phyloP scores from a whole-genome alignment of 352 stramenopile genomes.

The Thalassiosira mediterranea region DNA sequence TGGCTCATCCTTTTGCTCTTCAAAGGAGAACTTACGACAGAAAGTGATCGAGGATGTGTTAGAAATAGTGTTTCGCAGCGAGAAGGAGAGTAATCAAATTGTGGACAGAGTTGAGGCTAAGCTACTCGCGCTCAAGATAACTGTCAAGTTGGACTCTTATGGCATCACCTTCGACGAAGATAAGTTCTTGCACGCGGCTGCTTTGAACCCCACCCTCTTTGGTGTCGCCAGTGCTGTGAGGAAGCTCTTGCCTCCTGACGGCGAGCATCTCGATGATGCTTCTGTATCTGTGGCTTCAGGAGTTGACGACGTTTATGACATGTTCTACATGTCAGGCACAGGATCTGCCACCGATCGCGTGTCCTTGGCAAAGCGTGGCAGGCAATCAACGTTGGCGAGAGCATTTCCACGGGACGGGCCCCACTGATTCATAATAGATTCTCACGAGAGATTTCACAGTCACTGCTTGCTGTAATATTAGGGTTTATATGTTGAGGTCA shows the following conservation, averaged over 20 bases:
- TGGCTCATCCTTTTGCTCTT: not conserved
- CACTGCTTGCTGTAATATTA: too few relatives aligned
- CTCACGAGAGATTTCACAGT: too few relatives aligned
- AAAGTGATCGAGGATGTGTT: conserved; percentile 51
- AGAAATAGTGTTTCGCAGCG: conserved; percentile 24
- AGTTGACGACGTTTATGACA: conserved; percentile 50
- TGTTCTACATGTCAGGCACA: conserved; percentile 48
- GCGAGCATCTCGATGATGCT: conserved; percentile 10
- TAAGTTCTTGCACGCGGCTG: conserved; percentile 44
- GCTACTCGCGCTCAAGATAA: conserved; percentile 47
- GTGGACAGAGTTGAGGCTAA: conserved; percentile 48
- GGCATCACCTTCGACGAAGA: conserved; percentile 46
- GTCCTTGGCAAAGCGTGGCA: too few relatives aligned
- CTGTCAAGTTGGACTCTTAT: conserved; percentile 53
- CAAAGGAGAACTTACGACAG: conserved; percentile 55
- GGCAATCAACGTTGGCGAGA: too few relatives aligned
- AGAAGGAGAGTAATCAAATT: not conserved
- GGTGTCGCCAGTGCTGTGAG: conserved; percentile 30
- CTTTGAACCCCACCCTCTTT: conserved; percentile 32
- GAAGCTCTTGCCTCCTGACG: conserved; percentile 35
- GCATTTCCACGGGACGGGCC: too few relatives aligned
- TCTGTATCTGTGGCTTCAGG: conserved; percentile 15
- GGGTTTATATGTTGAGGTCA: too few relatives aligned
- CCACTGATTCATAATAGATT: too few relatives aligned
- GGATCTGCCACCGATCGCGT: too few relatives aligned